phyloP scores from a whole-genome alignment of 257 asterid genomes.

The Pogostemon cablin region DNA sequence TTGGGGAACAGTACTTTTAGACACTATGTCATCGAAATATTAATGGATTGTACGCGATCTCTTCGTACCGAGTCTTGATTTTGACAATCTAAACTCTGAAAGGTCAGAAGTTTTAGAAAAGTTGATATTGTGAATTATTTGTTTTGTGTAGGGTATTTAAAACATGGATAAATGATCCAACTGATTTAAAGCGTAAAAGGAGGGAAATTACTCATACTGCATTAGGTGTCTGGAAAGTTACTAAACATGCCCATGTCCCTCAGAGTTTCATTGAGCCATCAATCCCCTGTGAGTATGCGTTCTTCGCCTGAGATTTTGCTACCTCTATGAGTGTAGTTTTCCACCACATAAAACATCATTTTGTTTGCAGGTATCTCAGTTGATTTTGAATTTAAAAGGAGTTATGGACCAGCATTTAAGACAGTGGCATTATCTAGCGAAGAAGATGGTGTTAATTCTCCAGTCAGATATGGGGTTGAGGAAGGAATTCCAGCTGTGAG shows the following conservation, averaged over 20 bases:
- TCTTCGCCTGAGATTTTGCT: constrained; percentile 12
- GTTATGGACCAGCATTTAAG: constrained; percentile 29
- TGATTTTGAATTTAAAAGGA: constrained; percentile 35
- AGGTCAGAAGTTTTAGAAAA: constrained; percentile 9
- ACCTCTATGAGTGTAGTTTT: constrained; percentile 5
- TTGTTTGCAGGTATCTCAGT: constrained; percentile 49
- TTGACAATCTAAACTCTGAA: background rate
- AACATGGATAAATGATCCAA: constrained; percentile 52
- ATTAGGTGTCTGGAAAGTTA: constrained; percentile 57
- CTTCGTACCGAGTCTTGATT: constrained; percentile 18
- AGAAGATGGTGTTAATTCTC: constrained; percentile 30
- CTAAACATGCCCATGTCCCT: constrained; percentile 45
- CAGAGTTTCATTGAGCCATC: constrained; percentile 63
- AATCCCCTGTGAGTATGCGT: constrained; percentile 54
- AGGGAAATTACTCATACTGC: constrained; percentile 46
- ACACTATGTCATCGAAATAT: constrained; percentile 5
- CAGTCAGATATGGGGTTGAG: constrained; percentile 29
- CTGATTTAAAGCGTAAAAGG: constrained; percentile 54
- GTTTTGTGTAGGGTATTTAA: constrained; percentile 49
- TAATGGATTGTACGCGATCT: background rate
- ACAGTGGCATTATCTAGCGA: constrained; percentile 21
- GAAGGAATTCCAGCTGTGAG: constrained; percentile 37
- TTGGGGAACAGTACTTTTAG: background rate
- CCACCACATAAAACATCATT: constrained; percentile 23
- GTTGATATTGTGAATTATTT: constrained; percentile 9